Conservation (phyloP, 2,329 filamentous ascomycete genomes). For the Aciculosporium take region DNA sequence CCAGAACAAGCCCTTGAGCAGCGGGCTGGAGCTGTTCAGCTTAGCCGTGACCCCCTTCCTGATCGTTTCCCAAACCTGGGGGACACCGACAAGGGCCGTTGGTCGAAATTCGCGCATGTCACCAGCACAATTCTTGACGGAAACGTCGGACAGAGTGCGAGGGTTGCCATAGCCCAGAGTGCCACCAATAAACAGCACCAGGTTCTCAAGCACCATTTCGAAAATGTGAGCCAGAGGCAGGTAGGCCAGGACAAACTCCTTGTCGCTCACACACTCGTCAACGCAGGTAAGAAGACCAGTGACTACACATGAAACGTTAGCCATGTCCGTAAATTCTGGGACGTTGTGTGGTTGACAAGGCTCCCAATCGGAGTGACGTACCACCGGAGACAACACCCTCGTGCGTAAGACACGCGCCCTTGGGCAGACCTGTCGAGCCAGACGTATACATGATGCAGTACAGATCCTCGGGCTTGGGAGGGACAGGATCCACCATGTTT, state of each 20-base stretch:
- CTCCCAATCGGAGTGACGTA: conserved; percentile 20
- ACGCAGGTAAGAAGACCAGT: conserved; percentile 70
- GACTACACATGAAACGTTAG: conserved; percentile 26
- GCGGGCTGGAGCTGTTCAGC: conserved; percentile 54
- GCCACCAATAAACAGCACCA: conserved; percentile 76
- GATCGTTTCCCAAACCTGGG: conserved; percentile 92
- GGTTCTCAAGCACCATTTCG: conserved; percentile 90
- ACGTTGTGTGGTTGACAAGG: background rate
- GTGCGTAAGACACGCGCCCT: conserved; percentile 76
- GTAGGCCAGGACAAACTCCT: conserved; percentile 75
- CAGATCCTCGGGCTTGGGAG: conserved; percentile 59
- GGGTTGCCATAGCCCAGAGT: conserved; percentile 89
- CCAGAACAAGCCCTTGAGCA: conserved; percentile 70
- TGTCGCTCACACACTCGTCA: conserved; percentile 60
- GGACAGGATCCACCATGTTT: conserved; percentile 55
- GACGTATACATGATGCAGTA: conserved; percentile 84
- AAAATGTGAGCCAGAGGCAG: conserved; percentile 91
- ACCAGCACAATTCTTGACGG: conserved; percentile 77
- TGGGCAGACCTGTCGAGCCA: conserved; percentile 76
- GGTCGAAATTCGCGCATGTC: conserved; percentile 88
- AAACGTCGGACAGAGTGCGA: conserved; percentile 72
- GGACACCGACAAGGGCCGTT: conserved; percentile 84
- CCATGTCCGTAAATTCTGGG: background rate
- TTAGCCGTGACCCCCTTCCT: conserved; percentile 83
- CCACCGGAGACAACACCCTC: conserved; percentile 61